Evolutionary conservation across 352 stramenopile genomes (phyloP).

Genomic region (Thalassiosira hispida): DNA sequence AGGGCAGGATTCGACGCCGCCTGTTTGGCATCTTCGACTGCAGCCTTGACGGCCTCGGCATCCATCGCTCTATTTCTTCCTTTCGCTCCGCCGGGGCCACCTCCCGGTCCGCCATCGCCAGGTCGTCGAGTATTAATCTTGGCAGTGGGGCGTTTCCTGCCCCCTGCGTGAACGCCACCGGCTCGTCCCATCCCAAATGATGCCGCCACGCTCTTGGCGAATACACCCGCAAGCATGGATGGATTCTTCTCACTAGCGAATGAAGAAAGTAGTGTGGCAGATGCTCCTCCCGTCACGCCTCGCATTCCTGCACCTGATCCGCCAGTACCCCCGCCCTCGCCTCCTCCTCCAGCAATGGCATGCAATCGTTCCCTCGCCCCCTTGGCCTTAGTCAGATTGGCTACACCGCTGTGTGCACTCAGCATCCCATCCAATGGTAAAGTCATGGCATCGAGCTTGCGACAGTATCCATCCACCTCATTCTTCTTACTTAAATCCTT

Average conservation of each 20-base stretch:
- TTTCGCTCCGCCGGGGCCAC: constrained; percentile 5
- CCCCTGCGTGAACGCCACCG: not conserved
- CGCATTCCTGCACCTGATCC: constrained; percentile 16
- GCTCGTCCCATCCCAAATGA: constrained; percentile 27
- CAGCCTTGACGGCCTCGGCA: constrained; percentile 48
- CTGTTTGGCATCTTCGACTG: constrained; percentile 52
- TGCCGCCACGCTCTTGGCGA: constrained; percentile 58
- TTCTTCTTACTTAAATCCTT: constrained; percentile 77
- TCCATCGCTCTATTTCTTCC: constrained; percentile 4
- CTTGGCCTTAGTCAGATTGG: constrained; percentile 68
- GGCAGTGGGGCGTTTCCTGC: constrained; percentile 32
- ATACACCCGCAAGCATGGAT: constrained; percentile 54
- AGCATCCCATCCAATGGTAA: constrained; percentile 71
- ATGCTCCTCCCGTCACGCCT: constrained; percentile 42
- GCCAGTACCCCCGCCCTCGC: constrained; percentile 35
- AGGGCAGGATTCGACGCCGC: constrained; percentile 69
- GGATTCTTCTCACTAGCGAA: constrained; percentile 74
- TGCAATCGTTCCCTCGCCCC: constrained; percentile 66
- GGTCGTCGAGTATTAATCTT: constrained; percentile 37
- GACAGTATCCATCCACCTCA: constrained; percentile 77
- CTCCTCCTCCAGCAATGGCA: constrained; percentile 50
- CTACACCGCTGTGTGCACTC: constrained; percentile 21
- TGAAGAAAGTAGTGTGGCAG: constrained; percentile 61
- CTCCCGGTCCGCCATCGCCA: constrained; percentile 17
- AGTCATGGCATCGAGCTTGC: constrained; percentile 54